Evolutionary conservation across 2,329 filamentous ascomycete species (phyloP).

Genomic region (Calonectria hongkongensis): DNA sequence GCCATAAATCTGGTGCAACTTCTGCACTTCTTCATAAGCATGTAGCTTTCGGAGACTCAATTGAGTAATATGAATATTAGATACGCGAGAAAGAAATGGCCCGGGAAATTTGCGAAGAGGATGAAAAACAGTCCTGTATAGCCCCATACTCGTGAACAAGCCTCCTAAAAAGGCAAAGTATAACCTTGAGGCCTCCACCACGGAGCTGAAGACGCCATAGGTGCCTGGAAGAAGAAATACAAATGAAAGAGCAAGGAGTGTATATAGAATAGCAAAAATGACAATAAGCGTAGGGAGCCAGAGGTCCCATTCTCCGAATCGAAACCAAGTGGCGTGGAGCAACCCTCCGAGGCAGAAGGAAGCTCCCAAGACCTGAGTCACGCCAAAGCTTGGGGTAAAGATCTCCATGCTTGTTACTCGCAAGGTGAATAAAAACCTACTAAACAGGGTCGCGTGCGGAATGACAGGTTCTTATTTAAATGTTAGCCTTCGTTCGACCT

Average conservation of each 20-base stretch:
- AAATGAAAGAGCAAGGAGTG: neutral
- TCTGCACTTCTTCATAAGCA: neutral
- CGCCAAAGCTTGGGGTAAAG: neutral
- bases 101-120: neutral
- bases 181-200: neutral
- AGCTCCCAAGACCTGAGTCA: neutral
- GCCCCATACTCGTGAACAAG: neutral
- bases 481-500: neutral
- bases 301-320: neutral
- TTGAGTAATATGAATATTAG: neutral
- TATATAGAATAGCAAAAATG: neutral
- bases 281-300: neutral
- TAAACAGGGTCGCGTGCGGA: neutral
- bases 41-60: neutral
- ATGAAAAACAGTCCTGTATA: neutral
- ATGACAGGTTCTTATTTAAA: neutral
- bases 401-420: neutral
- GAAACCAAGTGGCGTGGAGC: neutral
- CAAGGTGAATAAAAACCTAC: neutral
- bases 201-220: neutral
- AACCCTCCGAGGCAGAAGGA: neutral
- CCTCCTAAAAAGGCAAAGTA: neutral
- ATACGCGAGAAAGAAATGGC: neutral
- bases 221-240: neutral
- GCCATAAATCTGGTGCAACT: neutral